Base-by-base conservation (phyloP, 352 stramenopile genomes). In the Globisporangium recalcitrans region DNA sequence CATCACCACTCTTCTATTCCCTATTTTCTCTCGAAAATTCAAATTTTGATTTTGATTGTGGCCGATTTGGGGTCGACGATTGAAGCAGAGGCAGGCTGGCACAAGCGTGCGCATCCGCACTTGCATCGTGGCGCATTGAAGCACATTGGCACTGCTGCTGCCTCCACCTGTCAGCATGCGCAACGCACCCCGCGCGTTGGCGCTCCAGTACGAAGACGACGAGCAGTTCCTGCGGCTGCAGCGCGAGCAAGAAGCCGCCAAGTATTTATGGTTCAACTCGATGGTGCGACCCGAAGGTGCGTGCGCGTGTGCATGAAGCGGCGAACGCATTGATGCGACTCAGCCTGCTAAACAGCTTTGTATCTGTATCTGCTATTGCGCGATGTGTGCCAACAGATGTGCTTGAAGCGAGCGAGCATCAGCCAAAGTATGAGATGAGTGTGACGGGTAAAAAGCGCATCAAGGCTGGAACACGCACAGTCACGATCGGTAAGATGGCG, bases 391-490 rank as follows among this genome's bases (percentile, higher is more conserved):
- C 14, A 57, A 21, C 68, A 95, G 86, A 91, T 58, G 72, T 95
- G 1, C 69, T 91, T 9, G 86, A 95, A 64, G 79, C 84, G 21
- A 91, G 66, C 16, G 70, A 91, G 2, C 78, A 91, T 38, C 75
- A 56, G 24, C 75, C 79, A 11, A 77, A 91, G 53, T 90, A 91
- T 42, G 77, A 93, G 55, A 91, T 81, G 34, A 88, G 72, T 2
- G 86, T 93, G 4, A 91, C 82, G 19, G 84, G 86, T 26, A 67
- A 74, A 19, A 90, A 82, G 62, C 86, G 86, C 22, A 71, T 90
- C 7, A 95, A 95, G 60, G 68, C 77, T 14, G 79, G 78, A 1
- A 84, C 81, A 6, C 75, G 71, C 34, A 80, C 72, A 11, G 80
- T 70, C 44, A 80, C 73, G 38, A 62, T 92, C 52, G 83, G 82